Evolutionary conservation across 495 filamentous ascomycete genomes (phyloP).

Genomic region (Tuber aestivum): DNA sequence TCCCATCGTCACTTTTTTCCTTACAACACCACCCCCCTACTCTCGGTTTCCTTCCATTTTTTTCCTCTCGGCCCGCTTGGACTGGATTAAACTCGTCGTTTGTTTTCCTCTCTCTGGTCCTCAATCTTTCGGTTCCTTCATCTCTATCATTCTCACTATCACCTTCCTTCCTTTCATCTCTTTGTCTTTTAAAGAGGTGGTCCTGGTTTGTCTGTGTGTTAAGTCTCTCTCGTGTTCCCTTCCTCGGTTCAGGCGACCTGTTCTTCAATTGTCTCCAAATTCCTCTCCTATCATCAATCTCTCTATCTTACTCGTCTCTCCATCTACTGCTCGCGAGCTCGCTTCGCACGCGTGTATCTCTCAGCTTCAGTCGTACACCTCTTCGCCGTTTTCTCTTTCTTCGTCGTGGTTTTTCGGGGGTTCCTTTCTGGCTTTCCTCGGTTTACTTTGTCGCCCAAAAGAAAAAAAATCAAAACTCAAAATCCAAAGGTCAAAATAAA

Average conservation of each 20-base stretch:
- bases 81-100: constrained; percentile 37
- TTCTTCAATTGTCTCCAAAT: constrained; percentile 37
- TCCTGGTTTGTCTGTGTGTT: constrained; percentile 25
- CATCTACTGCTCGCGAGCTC: constrained; percentile 20
- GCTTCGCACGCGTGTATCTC: constrained; percentile 38
- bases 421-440: constrained; percentile 40
- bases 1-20: constrained; percentile 26
- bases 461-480: constrained; percentile 12
- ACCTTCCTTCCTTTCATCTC: constrained; percentile 39
- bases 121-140: constrained; percentile 16
- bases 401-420: constrained; percentile 33
- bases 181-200: constrained; percentile 39
- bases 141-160: constrained; percentile 23
- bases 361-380: constrained; percentile 26
- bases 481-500: constrained; percentile 27
- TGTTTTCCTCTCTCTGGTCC: constrained; percentile 41
- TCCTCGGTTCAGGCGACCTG: constrained; percentile 34
- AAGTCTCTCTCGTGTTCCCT: constrained; percentile 23
- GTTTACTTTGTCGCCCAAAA: constrained; percentile 37
- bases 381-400: constrained; percentile 38
- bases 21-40: constrained; percentile 23
- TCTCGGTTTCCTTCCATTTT: constrained; percentile 32
- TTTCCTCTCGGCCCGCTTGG: constrained; percentile 40
- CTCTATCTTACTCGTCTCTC: constrained; percentile 27
- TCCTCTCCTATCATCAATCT: constrained; percentile 18